These are phyloP conservation scores for Apiospora rasikravindrae DNA, from an alignment of 2,329 filamentous ascomycete genomes.

Conservation along the genomic window DNA sequence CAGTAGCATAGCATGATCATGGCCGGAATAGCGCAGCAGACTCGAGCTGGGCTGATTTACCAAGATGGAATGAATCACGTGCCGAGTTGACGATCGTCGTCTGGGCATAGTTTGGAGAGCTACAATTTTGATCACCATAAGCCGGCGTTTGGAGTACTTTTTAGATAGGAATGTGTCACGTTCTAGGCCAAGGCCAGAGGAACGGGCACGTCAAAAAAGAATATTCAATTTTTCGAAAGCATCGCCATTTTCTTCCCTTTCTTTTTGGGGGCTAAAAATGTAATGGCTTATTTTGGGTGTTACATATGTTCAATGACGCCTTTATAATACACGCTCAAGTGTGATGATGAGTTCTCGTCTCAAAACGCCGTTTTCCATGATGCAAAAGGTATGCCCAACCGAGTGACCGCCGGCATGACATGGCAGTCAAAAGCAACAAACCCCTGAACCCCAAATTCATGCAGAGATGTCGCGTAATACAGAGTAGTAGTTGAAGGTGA, in stretches of 20 bases:
- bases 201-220: constrained; percentile 1
- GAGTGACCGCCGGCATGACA: neutral
- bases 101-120: neutral
- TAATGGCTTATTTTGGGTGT: neutral
- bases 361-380: constrained; percentile 21
- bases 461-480: constrained; percentile 18
- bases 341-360: constrained; percentile 12
- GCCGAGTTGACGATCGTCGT: neutral
- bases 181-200: neutral
- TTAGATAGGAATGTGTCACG: neutral
- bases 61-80: neutral
- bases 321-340: constrained; percentile 16
- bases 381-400: constrained; percentile 22
- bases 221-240: neutral
- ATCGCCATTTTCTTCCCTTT: neutral
- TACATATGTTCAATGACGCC: constrained; percentile 17
- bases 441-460: constrained; percentile 20
- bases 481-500: constrained; percentile 1
- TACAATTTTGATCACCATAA: constrained; percentile 2
- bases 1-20: neutral
- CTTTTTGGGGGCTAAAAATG: neutral
- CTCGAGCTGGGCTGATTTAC: neutral
- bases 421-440: constrained; percentile 18
- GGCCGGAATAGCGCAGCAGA: neutral
- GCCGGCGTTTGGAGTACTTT: constrained; percentile 11